These are phyloP conservation scores for Cercospora brassicicola DNA, from an alignment of 2,329 filamentous ascomycete species.

Conservation along the genomic window DNA sequence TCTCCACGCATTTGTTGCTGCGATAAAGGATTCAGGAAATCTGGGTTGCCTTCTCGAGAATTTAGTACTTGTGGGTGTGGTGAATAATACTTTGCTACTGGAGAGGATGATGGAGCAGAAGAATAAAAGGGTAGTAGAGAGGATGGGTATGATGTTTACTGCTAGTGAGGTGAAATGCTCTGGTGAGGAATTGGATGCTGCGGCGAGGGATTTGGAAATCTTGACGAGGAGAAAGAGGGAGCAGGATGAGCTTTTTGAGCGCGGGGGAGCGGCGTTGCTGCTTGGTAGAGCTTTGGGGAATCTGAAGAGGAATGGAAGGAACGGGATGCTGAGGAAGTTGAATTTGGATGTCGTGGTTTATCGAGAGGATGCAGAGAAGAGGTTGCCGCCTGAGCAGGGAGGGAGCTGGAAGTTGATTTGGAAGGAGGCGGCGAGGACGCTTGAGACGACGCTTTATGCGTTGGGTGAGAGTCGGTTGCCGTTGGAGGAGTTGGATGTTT, in stretches of 20 bases:
- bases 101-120: neutral
- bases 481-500: slow-evolving; percentile 7
- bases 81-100: neutral
- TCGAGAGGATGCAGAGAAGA: neutral
- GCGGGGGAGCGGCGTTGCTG: neutral
- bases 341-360: neutral
- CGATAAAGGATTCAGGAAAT: neutral
- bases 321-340: neutral
- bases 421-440: neutral
- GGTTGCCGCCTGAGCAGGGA: too few species aligned
- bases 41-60: neutral
- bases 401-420: too few species aligned
- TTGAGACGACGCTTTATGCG: neutral
- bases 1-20: neutral
- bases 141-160: neutral
- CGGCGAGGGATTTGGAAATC: neutral
- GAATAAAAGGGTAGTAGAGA: neutral
- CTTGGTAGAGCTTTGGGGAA: neutral
- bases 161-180: neutral
- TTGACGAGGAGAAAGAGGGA: neutral
- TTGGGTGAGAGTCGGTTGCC: neutral
- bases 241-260: neutral
- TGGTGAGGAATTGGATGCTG: neutral
- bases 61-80: neutral
- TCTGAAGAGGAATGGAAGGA: neutral